Percentiles rank a stretch among this genome's conserved stretches.
Conservation (phyloP, 1,284 basidiomycete genomes). For the Tilletia caries region DNA sequence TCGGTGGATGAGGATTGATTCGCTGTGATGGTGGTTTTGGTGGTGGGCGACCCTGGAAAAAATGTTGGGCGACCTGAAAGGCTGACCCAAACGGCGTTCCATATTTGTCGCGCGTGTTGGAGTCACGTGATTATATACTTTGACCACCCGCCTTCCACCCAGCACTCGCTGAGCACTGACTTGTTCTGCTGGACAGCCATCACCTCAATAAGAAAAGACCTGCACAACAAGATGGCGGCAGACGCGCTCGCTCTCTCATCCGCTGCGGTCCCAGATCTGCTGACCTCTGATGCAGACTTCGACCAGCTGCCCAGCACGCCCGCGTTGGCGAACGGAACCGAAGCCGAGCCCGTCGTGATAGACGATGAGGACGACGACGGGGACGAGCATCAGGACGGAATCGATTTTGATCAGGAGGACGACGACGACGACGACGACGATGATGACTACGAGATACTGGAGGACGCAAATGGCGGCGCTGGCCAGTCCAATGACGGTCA, state of each 20-base stretch:
- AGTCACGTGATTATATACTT: constrained; percentile 1
- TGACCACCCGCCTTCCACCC: background rate
- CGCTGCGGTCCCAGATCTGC: constrained; percentile 22
- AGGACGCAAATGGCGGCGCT: constrained; percentile 52
- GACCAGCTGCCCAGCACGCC: constrained; percentile 11
- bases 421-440: constrained; percentile 40
- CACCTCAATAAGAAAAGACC: too few relatives aligned
- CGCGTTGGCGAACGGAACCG: background rate
- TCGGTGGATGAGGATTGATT: too few relatives aligned
- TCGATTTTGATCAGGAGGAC: constrained; percentile 23
- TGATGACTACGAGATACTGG: constrained; percentile 43
- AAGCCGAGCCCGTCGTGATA: background rate
- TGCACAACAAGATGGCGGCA: background rate
- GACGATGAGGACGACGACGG: background rate
- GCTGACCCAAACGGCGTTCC: too few relatives aligned
- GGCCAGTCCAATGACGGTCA: constrained; percentile 13
- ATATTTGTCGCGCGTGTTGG: background rate
- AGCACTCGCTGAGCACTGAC: constrained; percentile 1
- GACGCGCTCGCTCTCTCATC: background rate
- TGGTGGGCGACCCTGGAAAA: too few relatives aligned
- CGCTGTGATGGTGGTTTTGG: too few relatives aligned
- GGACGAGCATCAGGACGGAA: constrained; percentile 50
- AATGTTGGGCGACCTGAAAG: too few relatives aligned
- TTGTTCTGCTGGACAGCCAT: background rate
- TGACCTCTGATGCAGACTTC: constrained; percentile 55